These are phyloP conservation scores for Actinomortierella ambigua DNA, from an alignment of 371 early-diverging fungal species.

Conservation along the genomic window DNA sequence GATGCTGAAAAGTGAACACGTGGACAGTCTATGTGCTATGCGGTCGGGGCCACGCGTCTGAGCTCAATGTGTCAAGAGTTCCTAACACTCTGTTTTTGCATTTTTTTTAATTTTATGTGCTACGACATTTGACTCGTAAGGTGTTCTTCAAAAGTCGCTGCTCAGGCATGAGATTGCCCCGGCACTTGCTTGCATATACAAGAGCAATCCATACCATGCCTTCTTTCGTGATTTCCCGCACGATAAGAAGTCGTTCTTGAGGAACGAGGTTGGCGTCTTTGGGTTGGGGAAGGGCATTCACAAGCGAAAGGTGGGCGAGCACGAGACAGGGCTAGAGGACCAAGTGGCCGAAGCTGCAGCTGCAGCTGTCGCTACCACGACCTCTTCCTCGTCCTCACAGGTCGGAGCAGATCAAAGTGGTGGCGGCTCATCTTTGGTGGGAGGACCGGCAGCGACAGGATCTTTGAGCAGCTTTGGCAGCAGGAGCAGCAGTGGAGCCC, in stretches of 20 bases:
- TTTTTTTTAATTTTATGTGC: neutral
- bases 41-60: neutral
- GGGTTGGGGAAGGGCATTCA: constrained; percentile 4
- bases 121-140: neutral
- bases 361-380: too few relatives aligned
- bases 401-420: too few relatives aligned
- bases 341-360: too few relatives aligned
- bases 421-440: too few relatives aligned
- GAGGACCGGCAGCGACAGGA: too few relatives aligned
- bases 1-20: neutral
- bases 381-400: too few relatives aligned
- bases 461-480: too few relatives aligned
- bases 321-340: too few relatives aligned
- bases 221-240: constrained; percentile 19
- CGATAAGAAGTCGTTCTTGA: constrained; percentile 27
- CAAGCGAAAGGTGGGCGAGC: too few relatives aligned
- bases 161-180: constrained; percentile 37
- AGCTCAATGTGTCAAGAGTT: neutral
- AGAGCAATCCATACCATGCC: constrained; percentile 25
- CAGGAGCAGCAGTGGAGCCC: too few relatives aligned
- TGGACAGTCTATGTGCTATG: neutral
- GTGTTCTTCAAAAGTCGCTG: constrained; percentile 26
- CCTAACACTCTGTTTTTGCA: neutral
- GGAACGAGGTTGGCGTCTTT: constrained; percentile 17
- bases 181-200: constrained; percentile 20